Conservation (phyloP, 2,329 filamentous ascomycete species). For the Ophiognomonia clavigignenti-juglandacearum region DNA sequence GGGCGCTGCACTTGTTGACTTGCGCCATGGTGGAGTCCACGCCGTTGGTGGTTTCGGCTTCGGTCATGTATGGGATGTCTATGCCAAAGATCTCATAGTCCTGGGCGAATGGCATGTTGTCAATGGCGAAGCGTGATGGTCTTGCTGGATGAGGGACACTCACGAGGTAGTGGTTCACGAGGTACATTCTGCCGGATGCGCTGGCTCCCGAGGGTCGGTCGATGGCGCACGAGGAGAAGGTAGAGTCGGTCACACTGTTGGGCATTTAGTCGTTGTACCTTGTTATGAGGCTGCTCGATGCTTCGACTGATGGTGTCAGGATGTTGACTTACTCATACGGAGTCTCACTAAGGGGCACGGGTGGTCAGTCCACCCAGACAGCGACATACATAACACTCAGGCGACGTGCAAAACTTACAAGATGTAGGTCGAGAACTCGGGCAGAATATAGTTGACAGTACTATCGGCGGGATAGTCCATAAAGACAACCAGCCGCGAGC, state of each 20-base stretch:
- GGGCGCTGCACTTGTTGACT: constrained; percentile 26
- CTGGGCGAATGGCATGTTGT: background rate
- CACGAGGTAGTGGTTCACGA: constrained; percentile 59
- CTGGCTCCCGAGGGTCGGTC: constrained; percentile 52
- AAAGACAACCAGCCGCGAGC: constrained; percentile 66
- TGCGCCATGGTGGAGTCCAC: constrained; percentile 42
- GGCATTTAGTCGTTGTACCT: too few relatives aligned
- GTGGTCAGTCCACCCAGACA: background rate
- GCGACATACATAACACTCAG: background rate
- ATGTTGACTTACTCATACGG: constrained; percentile 46
- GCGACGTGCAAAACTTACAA: constrained; percentile 1
- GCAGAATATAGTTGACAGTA: constrained; percentile 55
- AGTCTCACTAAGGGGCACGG: constrained; percentile 46
- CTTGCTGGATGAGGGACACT: background rate
- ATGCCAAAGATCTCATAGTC: constrained; percentile 36
- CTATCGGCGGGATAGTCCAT: constrained; percentile 34
- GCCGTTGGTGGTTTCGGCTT: constrained; percentile 40
- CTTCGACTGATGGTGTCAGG: background rate
- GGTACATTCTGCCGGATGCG: constrained; percentile 35
- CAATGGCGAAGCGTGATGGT: background rate
- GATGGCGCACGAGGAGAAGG: constrained; percentile 60
- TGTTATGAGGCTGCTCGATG: too few relatives aligned
- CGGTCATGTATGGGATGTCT: constrained; percentile 23
- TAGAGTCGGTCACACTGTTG: constrained; percentile 42
- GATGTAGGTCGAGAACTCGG: constrained; percentile 52